Base-by-base conservation (phyloP, 768 basidiomycete genomes). In the Leccinum longicurvipes region DNA sequence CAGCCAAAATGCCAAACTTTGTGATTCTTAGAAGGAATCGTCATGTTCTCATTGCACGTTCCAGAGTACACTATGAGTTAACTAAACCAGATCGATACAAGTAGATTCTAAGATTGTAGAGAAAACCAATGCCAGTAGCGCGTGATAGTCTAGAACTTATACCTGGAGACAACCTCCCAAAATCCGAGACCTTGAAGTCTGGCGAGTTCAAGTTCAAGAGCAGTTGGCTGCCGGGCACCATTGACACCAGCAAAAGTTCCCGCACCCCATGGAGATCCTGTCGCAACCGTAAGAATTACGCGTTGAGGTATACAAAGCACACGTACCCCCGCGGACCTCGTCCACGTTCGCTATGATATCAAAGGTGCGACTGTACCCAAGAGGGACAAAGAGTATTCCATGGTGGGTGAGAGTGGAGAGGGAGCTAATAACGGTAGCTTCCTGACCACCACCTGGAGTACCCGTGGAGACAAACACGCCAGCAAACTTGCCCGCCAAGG, bases 361-460 rank as follows among this genome's bases (percentile, higher is more conserved):
- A 56, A 81, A 80, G 3, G 77, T 72, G 55, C 73, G 63, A n/a
- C 76, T 73, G 63, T 89, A 89, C 0, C 91, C 91, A 44, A 89
- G 74, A 0, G 92, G 89, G 3, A 90, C 86, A 62, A 73, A 89
- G 67, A 81, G 72, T 27, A 88, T 80, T 19, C 89, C 90, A 55
- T 91, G 88, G 67, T 93, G 90, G 7, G 77, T 68, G 53, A 92
- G 64, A 42, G 86, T 82, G 51, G 80, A 81, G 67, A 90, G 64
- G 32, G 74, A 64, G 51, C 64, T 77, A 32, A 84, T 60, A 46
- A 74, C 76, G 4, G 86, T 88, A 4, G 76, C 57, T 63, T 86
- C 87, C 61, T 93, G 91, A n/a, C 92, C 92, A 56, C 91, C 90
- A 53, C 91, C 90, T 11, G 77, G 82, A n/a, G 78, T 74, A 1